Percentiles rank a stretch among this genome's conserved stretches.
phyloP scores from a whole-genome alignment of 805 yeast species.

The Saccharomyces kudriavzevii region DNA sequence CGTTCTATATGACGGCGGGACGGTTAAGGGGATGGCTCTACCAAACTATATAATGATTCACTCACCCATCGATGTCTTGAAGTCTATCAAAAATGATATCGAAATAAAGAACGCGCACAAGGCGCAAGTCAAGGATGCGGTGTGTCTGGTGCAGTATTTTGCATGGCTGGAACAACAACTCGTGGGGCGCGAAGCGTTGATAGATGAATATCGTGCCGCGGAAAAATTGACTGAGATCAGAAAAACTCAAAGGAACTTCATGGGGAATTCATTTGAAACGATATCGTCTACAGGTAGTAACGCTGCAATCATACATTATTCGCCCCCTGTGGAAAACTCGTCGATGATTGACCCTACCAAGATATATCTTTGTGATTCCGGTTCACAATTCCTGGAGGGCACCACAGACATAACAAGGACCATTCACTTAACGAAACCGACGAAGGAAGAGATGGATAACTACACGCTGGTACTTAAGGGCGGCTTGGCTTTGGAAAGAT shows the following conservation, averaged over 20 bases:
- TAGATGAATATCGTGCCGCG: slow-evolving; percentile 63
- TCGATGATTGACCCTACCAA: slow-evolving; percentile 56
- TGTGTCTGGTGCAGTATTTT: slow-evolving; percentile 62
- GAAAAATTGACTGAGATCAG: slow-evolving; percentile 50
- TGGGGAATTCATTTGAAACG: slow-evolving; percentile 67
- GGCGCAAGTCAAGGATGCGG: slow-evolving; percentile 81
- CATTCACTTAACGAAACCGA: slow-evolving; percentile 53
- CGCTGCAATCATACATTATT: slow-evolving; percentile 68
- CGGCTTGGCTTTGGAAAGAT: slow-evolving; percentile 74
- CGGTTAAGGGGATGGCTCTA: slow-evolving; percentile 31
- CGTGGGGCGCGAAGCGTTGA: slow-evolving; percentile 30
- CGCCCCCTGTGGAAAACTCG: slow-evolving; percentile 53
- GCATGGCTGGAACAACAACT: slow-evolving; percentile 75
- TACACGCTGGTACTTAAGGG: slow-evolving; percentile 89
- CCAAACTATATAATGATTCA: slow-evolving; percentile 31
- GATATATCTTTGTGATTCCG: slow-evolving; percentile 77
- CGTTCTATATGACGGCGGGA: slow-evolving; percentile 16
- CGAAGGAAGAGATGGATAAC: slow-evolving; percentile 48
- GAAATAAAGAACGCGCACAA: slow-evolving; percentile 64
- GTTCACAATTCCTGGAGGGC: slow-evolving; percentile 87
- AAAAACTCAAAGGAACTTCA: slow-evolving; percentile 44
- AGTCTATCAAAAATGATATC: slow-evolving; percentile 63
- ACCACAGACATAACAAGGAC: slow-evolving; percentile 96
- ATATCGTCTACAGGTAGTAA: slow-evolving; percentile 72
- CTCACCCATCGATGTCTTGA: slow-evolving; percentile 59